A percentile compares a stretch with the other conserved stretches of the same genome.
phyloP scores from a whole-genome alignment of 352 stramenopile species.

The Halophytophthora polymorphica region DNA sequence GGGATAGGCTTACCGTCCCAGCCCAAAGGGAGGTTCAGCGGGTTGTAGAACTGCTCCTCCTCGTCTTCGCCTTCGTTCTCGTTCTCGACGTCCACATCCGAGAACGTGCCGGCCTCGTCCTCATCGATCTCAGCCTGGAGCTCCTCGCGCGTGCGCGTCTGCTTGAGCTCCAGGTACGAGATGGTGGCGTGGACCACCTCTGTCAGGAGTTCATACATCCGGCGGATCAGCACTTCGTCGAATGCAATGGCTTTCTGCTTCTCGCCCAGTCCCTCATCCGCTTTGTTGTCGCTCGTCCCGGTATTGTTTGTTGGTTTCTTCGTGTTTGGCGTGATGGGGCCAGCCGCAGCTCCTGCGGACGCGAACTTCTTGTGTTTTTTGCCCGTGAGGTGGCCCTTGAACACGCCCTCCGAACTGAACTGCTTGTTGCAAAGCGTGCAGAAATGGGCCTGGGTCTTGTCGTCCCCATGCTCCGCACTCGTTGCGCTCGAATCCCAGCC shows the following conservation, averaged over 20 bases:
- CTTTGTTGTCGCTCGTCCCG: conserved; percentile 2
- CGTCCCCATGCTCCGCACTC: conserved; percentile 4
- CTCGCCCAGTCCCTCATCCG: conserved; percentile 13
- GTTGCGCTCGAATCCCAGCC: conserved; percentile 44
- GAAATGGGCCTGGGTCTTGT: conserved; percentile 31
- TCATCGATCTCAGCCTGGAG: conserved; percentile 82
- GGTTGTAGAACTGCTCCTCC: conserved; percentile 98
- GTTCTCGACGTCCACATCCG: conserved; percentile 77
- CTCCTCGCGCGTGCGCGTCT: conserved; percentile 86
- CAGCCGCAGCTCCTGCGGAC: conserved; percentile 15
- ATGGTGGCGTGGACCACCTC: conserved; percentile 84
- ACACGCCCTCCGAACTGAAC: conserved; percentile 72
- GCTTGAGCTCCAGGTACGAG: conserved; percentile 84
- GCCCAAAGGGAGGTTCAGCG: conserved; percentile 96
- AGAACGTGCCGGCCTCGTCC: conserved; percentile 84
- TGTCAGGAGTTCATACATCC: conserved; percentile 74
- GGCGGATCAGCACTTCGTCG: conserved; percentile 66
- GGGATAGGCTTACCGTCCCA: conserved; percentile 99
- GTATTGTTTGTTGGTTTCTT: conserved; percentile 7
- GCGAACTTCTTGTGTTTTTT: conserved; percentile 81
- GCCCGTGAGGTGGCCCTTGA: conserved; percentile 65
- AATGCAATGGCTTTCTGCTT: conserved; percentile 60
- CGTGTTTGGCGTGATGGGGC: conserved; percentile 2
- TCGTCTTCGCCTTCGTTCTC: conserved; percentile 70
- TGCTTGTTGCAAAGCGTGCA: conserved; percentile 69